Evolutionary conservation across 345 rosid species (phyloP), one percentile per base, ranked within the genome.

Genomic region (Linum usitatissimum): DNA sequence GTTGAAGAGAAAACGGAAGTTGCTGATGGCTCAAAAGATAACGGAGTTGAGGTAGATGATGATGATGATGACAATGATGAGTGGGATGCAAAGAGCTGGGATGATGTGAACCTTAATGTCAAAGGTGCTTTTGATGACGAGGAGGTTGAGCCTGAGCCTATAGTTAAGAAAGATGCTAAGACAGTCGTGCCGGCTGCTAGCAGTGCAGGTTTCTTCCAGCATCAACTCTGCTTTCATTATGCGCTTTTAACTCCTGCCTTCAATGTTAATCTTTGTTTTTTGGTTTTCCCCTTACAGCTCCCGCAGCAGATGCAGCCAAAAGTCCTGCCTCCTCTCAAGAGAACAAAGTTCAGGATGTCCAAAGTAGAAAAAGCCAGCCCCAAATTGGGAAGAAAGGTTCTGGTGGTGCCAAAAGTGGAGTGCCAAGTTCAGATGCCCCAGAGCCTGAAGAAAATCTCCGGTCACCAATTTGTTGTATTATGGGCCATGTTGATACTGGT

Each of bases 21-120:
- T 73, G 66, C 75, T 67, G 79, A 73, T 70, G 79, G 42, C 42
- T 71, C 65, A 49, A 77, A 74, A 70, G 95, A 76, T 66, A 82
- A 82, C 70, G 90, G 74, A 51, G 64, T 68, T 57, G 90, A 81
- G 65, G 96, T 89, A 69, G 99, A 85, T 28, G 51, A 45, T 13
- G 96, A 86, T 0, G 91, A 75, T 19, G 92, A 80, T 13, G 90
- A 80, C 56, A 96, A 86, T 63, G 90, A 80, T 59, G 97, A 86
- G 65, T 93, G 99, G 99, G 99, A 93, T 78, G 90, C 88, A 54
- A 93, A 93, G 76, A 90, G 86, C 74, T 93, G 94, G 99, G 99
- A 93, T 80, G 88, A 79, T 70, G 79, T 93, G 59, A 84, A 79
- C 78, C 80, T 93, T 66, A 80, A 79, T 62, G 71, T 90, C 55